phyloP scores from a whole-genome alignment of 768 basidiomycete species.

The Tephrocybe sp. region DNA sequence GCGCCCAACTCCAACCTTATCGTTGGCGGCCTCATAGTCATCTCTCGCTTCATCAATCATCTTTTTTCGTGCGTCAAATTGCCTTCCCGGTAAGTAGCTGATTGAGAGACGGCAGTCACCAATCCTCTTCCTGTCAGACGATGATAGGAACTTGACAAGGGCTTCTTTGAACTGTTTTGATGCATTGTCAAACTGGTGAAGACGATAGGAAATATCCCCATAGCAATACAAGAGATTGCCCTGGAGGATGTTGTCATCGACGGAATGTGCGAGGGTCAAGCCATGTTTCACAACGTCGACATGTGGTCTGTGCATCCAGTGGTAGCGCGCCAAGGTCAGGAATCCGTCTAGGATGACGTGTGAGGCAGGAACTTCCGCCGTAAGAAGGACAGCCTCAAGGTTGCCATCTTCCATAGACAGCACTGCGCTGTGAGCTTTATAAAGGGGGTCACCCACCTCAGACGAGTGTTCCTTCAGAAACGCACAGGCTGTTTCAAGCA shows the following conservation, averaged over 20 bases:
- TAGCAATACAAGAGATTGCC: neutral
- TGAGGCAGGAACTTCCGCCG: neutral
- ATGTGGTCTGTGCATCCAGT: constrained; percentile 3
- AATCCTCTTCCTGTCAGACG: neutral
- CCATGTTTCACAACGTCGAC: constrained; percentile 1
- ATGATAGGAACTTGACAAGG: neutral
- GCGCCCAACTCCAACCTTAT: neutral
- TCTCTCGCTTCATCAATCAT: neutral
- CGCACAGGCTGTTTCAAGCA: constrained; percentile 13
- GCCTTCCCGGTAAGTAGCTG: neutral
- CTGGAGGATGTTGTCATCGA: neutral
- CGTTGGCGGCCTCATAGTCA: neutral
- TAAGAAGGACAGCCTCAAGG: neutral
- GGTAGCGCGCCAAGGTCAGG: constrained; percentile 18
- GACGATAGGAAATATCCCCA: neutral
- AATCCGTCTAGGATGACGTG: constrained; percentile 7
- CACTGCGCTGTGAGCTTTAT: constrained; percentile 3
- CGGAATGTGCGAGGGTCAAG: neutral
- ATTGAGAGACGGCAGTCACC: neutral
- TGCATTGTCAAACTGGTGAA: neutral
- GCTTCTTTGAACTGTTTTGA: neutral
- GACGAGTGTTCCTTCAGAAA: constrained; percentile 14
- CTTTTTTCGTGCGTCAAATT: neutral
- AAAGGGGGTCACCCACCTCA: constrained; percentile 6
- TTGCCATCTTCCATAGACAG: constrained; percentile 15